Evolutionary conservation across 768 basidiomycete genomes (phyloP).

Genomic region (Termitomyces sp.): DNA sequence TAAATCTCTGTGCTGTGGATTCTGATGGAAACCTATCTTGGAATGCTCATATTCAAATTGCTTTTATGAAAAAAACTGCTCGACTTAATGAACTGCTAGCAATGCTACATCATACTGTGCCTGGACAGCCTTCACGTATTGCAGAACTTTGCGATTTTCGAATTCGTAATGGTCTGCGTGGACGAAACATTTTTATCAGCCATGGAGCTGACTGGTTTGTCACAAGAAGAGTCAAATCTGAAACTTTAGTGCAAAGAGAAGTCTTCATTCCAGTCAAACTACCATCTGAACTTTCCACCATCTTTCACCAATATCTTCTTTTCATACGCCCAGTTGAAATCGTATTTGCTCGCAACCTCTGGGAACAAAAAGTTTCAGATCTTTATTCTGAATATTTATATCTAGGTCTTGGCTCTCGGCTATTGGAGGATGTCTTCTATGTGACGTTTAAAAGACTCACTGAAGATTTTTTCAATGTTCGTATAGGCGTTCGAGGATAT

Average conservation of each 20-base stretch:
- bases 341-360: neutral
- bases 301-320: neutral
- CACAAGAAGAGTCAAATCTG: neutral
- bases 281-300: neutral
- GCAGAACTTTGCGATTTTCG: neutral
- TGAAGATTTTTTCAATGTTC: no score
- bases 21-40: neutral
- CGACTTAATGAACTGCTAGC: neutral
- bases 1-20: neutral
- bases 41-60: neutral
- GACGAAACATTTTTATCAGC: neutral
- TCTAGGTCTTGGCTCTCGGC: neutral
- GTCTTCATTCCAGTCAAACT: neutral
- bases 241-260: neutral
- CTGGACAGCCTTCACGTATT: neutral
- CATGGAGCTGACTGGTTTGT: neutral
- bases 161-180: neutral
- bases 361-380: neutral
- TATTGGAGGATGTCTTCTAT: neutral
- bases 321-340: neutral
- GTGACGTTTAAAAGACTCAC: no score
- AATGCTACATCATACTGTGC: neutral
- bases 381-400: neutral
- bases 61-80: neutral
- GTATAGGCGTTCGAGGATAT: neutral